phyloP scores from a whole-genome alignment of 805 yeast species.

The Saccharomyces mikatae region DNA sequence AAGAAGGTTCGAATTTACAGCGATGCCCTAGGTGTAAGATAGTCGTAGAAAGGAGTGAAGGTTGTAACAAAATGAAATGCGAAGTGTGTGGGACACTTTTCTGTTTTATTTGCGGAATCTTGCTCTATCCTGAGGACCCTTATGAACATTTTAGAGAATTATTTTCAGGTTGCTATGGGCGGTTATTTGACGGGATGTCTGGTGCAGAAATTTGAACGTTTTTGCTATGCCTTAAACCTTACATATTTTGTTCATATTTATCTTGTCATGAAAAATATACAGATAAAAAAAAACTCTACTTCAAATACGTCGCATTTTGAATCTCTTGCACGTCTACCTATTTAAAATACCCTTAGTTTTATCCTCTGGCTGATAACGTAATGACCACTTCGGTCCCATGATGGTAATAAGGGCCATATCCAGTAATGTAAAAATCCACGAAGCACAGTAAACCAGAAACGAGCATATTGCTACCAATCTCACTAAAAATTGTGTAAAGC shows the following conservation, averaged over 20 bases:
- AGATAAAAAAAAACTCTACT: neutral
- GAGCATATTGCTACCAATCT: constrained; percentile 76
- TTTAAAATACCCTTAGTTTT: constrained; percentile 24
- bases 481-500: constrained; percentile 70
- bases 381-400: constrained; percentile 51
- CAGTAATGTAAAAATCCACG: constrained; percentile 51
- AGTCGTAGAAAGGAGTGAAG: constrained; percentile 48
- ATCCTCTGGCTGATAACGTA: constrained; percentile 26
- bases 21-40: constrained; percentile 47
- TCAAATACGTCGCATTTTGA: neutral
- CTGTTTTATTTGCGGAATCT: constrained; percentile 47
- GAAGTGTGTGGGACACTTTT: constrained; percentile 40
- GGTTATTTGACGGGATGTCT: constrained; percentile 47
- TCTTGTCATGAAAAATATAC: neutral
- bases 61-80: constrained; percentile 60
- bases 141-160: constrained; percentile 45
- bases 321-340: neutral
- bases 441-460: constrained; percentile 63
- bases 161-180: constrained; percentile 38
- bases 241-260: neutral
- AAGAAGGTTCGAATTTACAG: constrained; percentile 36
- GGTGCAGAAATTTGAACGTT: constrained; percentile 17
- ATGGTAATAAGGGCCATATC: constrained; percentile 46
- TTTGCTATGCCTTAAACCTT: too few species aligned
- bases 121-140: constrained; percentile 35